These are phyloP conservation scores for Plasmodium vinckei DNA, from an alignment of 169 alveolate species.

Conservation along the genomic window DNA sequence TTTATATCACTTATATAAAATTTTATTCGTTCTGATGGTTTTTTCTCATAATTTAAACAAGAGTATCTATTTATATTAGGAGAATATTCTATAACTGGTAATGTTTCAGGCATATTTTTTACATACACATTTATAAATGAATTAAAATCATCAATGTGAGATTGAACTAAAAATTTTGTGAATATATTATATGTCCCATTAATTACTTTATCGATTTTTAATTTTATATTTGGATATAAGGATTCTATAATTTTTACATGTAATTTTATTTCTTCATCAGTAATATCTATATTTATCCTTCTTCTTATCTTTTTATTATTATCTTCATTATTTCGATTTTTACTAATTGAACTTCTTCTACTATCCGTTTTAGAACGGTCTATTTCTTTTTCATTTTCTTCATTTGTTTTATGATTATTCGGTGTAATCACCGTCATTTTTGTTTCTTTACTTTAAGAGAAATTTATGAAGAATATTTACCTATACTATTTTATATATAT, in stretches of 20 bases:
- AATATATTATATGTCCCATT: constrained; percentile 75
- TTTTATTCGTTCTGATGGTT: constrained; percentile 19
- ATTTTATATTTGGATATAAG: constrained; percentile 59
- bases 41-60: constrained; percentile 5
- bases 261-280: constrained; percentile 64
- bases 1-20: constrained; percentile 68
- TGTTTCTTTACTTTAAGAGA: too few species aligned
- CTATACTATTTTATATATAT: too few species aligned
- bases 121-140: constrained; percentile 74
- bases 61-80: constrained; percentile 42
- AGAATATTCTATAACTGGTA: constrained; percentile 59
- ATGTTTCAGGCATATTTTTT: constrained; percentile 71
- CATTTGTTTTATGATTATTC: too few species aligned
- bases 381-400: too few species aligned
- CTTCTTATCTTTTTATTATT: constrained; percentile 11
- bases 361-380: too few species aligned
- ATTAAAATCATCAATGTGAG: constrained; percentile 74
- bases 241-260: constrained; percentile 64
- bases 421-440: too few species aligned
- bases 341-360: too few species aligned
- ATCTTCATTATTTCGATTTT: too few species aligned
- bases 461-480: too few species aligned
- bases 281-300: constrained; percentile 51
- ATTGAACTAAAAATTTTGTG: constrained; percentile 66
- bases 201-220: constrained; percentile 36